Base-by-base conservation (phyloP, 2,329 filamentous ascomycete species). In the Claviceps pazoutovae region DNA sequence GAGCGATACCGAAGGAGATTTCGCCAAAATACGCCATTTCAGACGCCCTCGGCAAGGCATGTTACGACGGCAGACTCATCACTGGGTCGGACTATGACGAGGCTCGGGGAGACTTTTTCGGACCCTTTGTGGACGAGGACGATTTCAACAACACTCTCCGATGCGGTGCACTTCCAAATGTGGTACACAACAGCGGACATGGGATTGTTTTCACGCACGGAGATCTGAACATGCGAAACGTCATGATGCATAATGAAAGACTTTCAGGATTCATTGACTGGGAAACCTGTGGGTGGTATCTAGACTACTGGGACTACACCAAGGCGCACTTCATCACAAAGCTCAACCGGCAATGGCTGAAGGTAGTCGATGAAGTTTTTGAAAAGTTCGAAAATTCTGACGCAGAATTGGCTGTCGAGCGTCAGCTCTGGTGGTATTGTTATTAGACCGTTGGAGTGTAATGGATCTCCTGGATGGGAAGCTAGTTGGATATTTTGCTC, bases 151-250 rank as follows among this genome's bases (percentile, higher is more conserved):
- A 51, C 9, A 42, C 1, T 21, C 51, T 54, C 0, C 39, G 19
- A 4, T n/a, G 45, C 1, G 11, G 11, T 0, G 45, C 44, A 0
- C 21, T 57, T 3, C 54, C 53, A 5, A 11, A 19, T 42, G 39
- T 51, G 17, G 39, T 39, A 11, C 54, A 56, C 4, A 6, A 13
- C 11, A 46, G 17, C 14, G 51, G 49, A 2, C 53, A 59, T 23
- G 13, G n/a, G 0, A 53, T 58, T 16, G 64, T 71, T 0, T 72
- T 78, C 52, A 74, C 73, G 1, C 74, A 78, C 21, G 60, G 62
- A 3, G 62, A 67, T 34, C 51, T 67, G 0, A 63, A 59, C 23
- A 58, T 57, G 48, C 34, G 60, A 0, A 67, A 67, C 26, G 52
- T 66, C 5, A 17, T 67, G 1, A 56, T 63, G 0, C 52, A 53